A percentile compares a stretch with the other conserved stretches of the same genome.
Conservation (phyloP, 2,329 filamentous ascomycete genomes). For the Fusarium sp. region DNA sequence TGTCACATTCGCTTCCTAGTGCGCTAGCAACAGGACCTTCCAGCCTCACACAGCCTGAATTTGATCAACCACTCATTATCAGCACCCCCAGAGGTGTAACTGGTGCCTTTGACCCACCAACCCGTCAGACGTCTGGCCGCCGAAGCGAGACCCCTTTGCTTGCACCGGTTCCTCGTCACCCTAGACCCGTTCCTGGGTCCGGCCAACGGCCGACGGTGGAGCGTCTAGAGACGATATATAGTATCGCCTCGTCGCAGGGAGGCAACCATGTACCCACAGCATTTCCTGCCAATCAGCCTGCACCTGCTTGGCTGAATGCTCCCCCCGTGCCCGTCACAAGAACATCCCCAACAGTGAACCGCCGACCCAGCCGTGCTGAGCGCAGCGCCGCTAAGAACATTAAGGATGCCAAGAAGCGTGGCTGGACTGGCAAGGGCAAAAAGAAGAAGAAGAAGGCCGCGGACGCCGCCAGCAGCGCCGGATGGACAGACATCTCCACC, state of each 20-base stretch:
- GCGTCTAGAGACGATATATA: conserved; percentile 68
- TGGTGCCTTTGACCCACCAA: conserved; percentile 63
- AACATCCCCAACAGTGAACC: conserved; percentile 57
- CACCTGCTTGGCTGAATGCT: conserved; percentile 52
- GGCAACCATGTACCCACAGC: conserved; percentile 19
- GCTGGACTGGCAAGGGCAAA: conserved; percentile 62
- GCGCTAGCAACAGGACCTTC: conserved; percentile 33
- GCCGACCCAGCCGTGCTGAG: conserved; percentile 67
- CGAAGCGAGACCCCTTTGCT: conserved; percentile 60
- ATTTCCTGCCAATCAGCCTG: conserved; percentile 31
- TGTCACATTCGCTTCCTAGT: conserved; percentile 31
- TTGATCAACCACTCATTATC: conserved; percentile 70
- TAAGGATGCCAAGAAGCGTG: conserved; percentile 68
- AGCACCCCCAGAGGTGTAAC: conserved; percentile 68
- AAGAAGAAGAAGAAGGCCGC: conserved; percentile 55
- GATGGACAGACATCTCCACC: conserved; percentile 65
- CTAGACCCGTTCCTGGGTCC: conserved; percentile 52
- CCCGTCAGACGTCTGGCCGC: conserved; percentile 47
- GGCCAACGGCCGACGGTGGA: conserved; percentile 60
- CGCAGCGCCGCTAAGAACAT: conserved; percentile 73
- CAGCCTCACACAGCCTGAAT: conserved; percentile 30
- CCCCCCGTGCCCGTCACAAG: conserved; percentile 51
- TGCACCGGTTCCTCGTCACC: conserved; percentile 65
- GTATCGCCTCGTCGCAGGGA: conserved; percentile 43
- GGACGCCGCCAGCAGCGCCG: conserved; percentile 59